Percentiles rank a stretch among this genome's conserved stretches.
Conservation (phyloP, 768 basidiomycete genomes). For the Suillus bovinus region DNA sequence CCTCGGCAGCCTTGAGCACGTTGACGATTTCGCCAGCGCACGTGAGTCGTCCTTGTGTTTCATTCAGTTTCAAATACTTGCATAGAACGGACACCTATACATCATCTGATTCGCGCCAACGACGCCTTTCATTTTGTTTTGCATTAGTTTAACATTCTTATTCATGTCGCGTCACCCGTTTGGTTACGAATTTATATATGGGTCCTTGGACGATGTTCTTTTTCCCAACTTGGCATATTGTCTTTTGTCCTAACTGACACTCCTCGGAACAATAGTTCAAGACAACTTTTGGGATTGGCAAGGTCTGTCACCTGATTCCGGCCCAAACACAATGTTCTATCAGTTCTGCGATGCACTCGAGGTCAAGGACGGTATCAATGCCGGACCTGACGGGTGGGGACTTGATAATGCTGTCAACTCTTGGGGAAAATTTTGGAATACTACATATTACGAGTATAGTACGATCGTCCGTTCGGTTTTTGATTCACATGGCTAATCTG, state of each 20-base stretch:
- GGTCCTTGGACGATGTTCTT: background rate
- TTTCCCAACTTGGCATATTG: background rate
- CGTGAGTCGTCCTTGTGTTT: conserved; percentile 30
- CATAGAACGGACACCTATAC: background rate
- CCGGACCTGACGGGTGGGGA: conserved; percentile 57
- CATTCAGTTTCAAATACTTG: background rate
- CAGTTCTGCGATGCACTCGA: conserved; percentile 42
- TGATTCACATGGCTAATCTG: background rate
- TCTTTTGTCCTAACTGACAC: background rate
- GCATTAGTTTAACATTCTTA: background rate
- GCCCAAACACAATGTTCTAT: conserved; percentile 38
- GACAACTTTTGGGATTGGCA: conserved; percentile 67
- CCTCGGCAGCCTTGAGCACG: conserved; percentile 52
- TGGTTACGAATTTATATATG: background rate
- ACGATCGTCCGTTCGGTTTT: conserved; percentile 23
- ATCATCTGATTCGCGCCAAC: background rate
- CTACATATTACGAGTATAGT: conserved; percentile 47
- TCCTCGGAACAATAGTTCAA: conserved; percentile 24
- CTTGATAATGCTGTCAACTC: conserved; percentile 57
- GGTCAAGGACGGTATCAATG: conserved; percentile 39
- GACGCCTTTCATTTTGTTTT: background rate
- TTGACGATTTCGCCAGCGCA: conserved; percentile 68
- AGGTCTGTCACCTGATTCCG: conserved; percentile 48
- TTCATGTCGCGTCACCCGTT: background rate
- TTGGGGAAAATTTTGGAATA: conserved; percentile 62